Percentiles rank a stretch among this genome's conserved stretches.
These are phyloP conservation scores for Botrytis paeoniae DNA, from an alignment of 2,329 filamentous ascomycete species.

Conservation along the genomic window DNA sequence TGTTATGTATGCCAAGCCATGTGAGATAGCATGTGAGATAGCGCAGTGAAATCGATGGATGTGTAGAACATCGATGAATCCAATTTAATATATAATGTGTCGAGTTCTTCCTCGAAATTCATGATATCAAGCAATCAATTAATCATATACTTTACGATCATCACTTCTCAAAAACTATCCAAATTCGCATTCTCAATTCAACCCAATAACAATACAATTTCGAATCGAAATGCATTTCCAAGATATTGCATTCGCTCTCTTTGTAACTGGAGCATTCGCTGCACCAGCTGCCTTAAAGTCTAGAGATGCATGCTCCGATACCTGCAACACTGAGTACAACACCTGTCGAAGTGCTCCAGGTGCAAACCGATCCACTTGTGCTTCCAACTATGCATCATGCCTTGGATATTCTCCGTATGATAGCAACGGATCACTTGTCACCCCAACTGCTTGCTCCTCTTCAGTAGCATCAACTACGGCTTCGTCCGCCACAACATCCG, in stretches of 20 bases:
- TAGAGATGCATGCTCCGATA: slow-evolving; percentile 1
- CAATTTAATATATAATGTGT: background rate
- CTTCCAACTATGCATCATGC: background rate
- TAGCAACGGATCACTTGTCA: background rate
- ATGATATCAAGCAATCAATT: background rate
- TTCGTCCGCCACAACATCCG: background rate
- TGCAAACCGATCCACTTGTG: background rate
- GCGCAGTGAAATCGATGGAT: background rate
- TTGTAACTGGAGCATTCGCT: background rate
- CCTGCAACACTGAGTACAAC: background rate
- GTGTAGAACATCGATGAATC: background rate
- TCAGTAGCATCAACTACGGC: background rate
- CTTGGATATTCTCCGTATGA: slow-evolving; percentile 6
- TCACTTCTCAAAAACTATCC: background rate
- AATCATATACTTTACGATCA: background rate
- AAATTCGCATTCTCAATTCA: background rate
- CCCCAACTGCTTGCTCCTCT: slow-evolving; percentile 3
- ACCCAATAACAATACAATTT: background rate
- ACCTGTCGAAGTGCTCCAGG: background rate
- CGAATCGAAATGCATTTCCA: slow-evolving; percentile 2
- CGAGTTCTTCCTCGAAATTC: too few relatives aligned
- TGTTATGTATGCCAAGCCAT: background rate
- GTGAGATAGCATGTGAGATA: background rate
- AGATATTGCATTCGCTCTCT: slow-evolving; percentile 7
- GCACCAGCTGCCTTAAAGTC: slow-evolving; percentile 3